Evolutionary conservation across 2,329 filamentous ascomycete species (phyloP).

Genomic region (Penicillium psychrosexuale): DNA sequence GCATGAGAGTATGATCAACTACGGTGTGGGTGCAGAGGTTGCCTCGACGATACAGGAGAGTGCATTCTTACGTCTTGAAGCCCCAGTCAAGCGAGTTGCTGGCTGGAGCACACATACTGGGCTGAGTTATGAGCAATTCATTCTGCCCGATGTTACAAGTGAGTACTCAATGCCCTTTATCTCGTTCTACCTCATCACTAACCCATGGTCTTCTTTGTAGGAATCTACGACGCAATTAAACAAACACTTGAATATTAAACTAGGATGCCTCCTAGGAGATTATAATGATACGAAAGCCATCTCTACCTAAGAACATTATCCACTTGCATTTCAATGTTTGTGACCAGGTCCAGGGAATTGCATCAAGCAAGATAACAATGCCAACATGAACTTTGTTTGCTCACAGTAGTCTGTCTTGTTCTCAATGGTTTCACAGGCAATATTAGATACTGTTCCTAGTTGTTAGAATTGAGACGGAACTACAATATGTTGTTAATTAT

Average conservation of each 20-base stretch:
- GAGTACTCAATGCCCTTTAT: conserved; percentile 47
- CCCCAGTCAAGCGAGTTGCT: conserved; percentile 77
- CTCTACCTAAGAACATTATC: neutral
- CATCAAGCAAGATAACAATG: neutral
- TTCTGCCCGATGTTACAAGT: conserved; percentile 84
- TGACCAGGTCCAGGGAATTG: neutral
- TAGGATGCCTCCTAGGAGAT: neutral
- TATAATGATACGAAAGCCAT: neutral
- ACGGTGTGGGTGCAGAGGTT: conserved; percentile 83
- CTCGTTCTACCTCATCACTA: neutral
- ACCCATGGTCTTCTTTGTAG: neutral
- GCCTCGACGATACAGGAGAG: conserved; percentile 84
- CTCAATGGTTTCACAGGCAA: neutral
- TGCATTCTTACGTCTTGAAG: conserved; percentile 79
- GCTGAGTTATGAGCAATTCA: conserved; percentile 73
- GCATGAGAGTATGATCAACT: conserved; percentile 89
- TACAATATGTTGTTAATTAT: neutral
- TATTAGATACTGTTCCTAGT: neutral
- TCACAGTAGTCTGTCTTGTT: neutral
- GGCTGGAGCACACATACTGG: conserved; percentile 88
- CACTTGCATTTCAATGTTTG: too few relatives aligned
- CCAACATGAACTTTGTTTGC: neutral
- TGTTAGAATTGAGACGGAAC: neutral
- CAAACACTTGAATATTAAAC: conserved; percentile 62
- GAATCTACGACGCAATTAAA: conserved; percentile 31